Conservation (phyloP, 129 eudicot genomes). For the Lactuca saligna region DNA sequence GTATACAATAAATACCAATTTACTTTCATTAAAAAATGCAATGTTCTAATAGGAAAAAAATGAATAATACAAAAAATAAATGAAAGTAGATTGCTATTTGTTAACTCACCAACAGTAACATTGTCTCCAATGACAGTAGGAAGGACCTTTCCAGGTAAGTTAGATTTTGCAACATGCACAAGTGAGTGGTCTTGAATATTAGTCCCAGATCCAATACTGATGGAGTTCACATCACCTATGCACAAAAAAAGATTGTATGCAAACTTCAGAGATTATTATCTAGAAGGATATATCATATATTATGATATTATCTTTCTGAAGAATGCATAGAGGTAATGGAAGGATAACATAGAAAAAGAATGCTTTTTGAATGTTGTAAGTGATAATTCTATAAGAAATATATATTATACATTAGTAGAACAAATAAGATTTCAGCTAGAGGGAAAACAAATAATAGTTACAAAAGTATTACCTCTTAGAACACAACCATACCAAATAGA, state of each 20-base stretch:
- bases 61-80: too few species aligned
- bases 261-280: too few species aligned
- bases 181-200: conserved; percentile 73
- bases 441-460: too few species aligned
- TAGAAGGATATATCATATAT: too few species aligned
- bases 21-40: too few species aligned
- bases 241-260: conserved; percentile 9
- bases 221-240: conserved; percentile 65
- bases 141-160: conserved; percentile 58
- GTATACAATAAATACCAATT: neutral
- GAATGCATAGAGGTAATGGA: too few species aligned
- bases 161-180: conserved; percentile 74
- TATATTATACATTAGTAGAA: neutral
- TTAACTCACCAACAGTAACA: conserved; percentile 65
- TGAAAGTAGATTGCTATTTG: neutral
- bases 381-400: neutral
- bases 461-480: conserved; percentile 55
- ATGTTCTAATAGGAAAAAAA: too few species aligned
- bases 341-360: too few species aligned
- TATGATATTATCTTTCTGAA: too few species aligned
- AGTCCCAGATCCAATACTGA: conserved; percentile 67
- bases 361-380: too few species aligned
- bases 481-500: conserved; percentile 89
- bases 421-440: neutral
- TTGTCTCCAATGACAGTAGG: conserved; percentile 68